Conservation (phyloP, 768 basidiomycete genomes). For the Boletus vinaceobasis region DNA sequence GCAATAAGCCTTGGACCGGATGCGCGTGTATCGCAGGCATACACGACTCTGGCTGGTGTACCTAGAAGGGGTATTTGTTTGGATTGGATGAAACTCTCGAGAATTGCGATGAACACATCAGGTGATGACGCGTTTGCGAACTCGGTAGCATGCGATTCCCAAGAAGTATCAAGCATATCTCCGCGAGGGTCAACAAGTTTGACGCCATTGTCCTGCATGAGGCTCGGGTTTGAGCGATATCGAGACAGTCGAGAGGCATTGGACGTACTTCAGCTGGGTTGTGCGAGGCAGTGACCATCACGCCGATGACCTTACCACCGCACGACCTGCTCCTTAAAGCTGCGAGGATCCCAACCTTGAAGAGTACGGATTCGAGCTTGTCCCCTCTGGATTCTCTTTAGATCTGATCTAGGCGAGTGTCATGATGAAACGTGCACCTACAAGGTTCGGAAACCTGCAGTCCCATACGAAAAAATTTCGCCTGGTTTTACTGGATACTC, state of each 20-base stretch:
- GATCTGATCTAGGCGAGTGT: slow-evolving; percentile 4
- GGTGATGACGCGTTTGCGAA: slow-evolving; percentile 81
- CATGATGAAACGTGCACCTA: slow-evolving; percentile 39
- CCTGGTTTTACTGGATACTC: slow-evolving; percentile 70
- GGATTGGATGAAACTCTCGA: slow-evolving; percentile 58
- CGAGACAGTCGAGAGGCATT: neutral
- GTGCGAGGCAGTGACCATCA: slow-evolving; percentile 99
- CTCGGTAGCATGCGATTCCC: slow-evolving; percentile 85
- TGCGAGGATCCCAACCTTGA: slow-evolving; percentile 88
- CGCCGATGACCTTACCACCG: slow-evolving; percentile 89
- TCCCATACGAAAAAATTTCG: slow-evolving; percentile 82
- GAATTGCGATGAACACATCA: slow-evolving; percentile 63
- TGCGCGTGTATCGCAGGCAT: slow-evolving; percentile 90
- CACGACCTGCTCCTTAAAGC: slow-evolving; percentile 86
- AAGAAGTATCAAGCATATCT: slow-evolving; percentile 93
- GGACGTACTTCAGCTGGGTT: slow-evolving; percentile 89
- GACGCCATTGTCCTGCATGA: slow-evolving; percentile 89
- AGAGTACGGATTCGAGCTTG: slow-evolving; percentile 85
- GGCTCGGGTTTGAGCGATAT: slow-evolving; percentile 1
- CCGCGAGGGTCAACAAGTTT: slow-evolving; percentile 97
- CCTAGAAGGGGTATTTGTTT: slow-evolving; percentile 69
- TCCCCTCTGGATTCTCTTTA: slow-evolving; percentile 46
- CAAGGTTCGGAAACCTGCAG: slow-evolving; percentile 91
- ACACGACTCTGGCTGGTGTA: slow-evolving; percentile 79
- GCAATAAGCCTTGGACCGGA: slow-evolving; percentile 74